These are phyloP conservation scores for Fraxinus excelsior DNA, from an alignment of 257 asterid genomes.

Conservation along the genomic window DNA sequence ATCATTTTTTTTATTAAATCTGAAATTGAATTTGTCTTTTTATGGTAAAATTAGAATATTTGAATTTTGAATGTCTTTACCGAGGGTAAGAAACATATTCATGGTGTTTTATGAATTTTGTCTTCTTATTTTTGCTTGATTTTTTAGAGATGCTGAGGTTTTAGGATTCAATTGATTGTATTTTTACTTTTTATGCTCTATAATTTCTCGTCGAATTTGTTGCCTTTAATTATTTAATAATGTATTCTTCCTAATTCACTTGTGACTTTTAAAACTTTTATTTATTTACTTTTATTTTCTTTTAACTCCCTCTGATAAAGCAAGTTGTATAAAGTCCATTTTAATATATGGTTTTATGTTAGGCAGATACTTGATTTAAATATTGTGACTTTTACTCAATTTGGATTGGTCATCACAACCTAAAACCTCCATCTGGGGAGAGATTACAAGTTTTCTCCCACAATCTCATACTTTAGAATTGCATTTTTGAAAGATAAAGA, in stretches of 20 bases:
- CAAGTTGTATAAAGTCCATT: not conserved
- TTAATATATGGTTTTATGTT: not conserved
- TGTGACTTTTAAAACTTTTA: not conserved
- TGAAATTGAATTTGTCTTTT: conserved; percentile 7
- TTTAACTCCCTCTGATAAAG: not conserved
- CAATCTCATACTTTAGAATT: too few relatives aligned
- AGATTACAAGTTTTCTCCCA: too few relatives aligned
- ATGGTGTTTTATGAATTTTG: not conserved
- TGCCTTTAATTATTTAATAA: not conserved
- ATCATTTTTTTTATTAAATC: not conserved
- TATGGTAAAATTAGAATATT: conserved; percentile 4
- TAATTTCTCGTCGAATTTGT: too few relatives aligned
- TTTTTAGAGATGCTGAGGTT: conserved; percentile 3
- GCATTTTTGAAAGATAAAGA: too few relatives aligned
- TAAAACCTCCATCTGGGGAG: too few relatives aligned
- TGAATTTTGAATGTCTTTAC: conserved; percentile 3
- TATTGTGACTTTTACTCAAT: too few relatives aligned
- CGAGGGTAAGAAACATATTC: not conserved
- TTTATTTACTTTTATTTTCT: too few relatives aligned
- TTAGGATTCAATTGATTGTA: not conserved
- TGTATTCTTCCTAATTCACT: not conserved
- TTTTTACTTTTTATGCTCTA: too few relatives aligned
- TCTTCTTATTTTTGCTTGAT: not conserved
- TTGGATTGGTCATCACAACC: too few relatives aligned
- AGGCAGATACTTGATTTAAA: not conserved